These are phyloP conservation scores for Arthroderma sp. DNA, from an alignment of 2,329 filamentous ascomycete genomes.

Conservation along the genomic window DNA sequence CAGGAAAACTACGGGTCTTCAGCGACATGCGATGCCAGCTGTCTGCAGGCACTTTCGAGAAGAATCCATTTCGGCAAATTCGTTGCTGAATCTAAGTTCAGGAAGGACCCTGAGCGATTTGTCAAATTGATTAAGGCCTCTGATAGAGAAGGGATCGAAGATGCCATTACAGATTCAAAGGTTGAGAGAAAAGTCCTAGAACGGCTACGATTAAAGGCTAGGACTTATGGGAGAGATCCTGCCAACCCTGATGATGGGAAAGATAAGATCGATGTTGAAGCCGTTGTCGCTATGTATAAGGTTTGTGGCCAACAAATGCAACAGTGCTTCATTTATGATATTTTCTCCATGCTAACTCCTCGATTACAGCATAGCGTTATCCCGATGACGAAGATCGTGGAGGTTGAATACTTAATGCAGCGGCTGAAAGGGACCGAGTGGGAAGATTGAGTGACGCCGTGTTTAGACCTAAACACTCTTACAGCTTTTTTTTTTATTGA, in stretches of 20 bases:
- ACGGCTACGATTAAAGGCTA: constrained; percentile 72
- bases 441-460: constrained; percentile 19
- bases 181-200: constrained; percentile 90
- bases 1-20: constrained; percentile 93
- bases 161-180: constrained; percentile 75
- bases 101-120: constrained; percentile 66
- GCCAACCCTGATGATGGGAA: constrained; percentile 39
- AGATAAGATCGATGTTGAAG: constrained; percentile 79
- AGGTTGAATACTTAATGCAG: constrained; percentile 97
- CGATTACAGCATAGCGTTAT: constrained; percentile 59
- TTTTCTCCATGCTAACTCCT: constrained; percentile 6
- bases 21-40: constrained; percentile 80
- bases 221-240: constrained; percentile 87
- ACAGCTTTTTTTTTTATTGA: no score
- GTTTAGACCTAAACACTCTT: no score
- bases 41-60: constrained; percentile 76
- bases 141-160: constrained; percentile 70
- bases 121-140: constrained; percentile 67
- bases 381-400: constrained; percentile 92
- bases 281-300: constrained; percentile 77
- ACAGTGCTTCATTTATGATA: constrained; percentile 7
- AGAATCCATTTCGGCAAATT: constrained; percentile 98
- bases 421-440: constrained; percentile 49
- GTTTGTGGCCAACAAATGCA: constrained; percentile 15
- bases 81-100: constrained; percentile 91